phyloP scores from a whole-genome alignment of 1,284 basidiomycete genomes.

The Grifola frondosa region DNA sequence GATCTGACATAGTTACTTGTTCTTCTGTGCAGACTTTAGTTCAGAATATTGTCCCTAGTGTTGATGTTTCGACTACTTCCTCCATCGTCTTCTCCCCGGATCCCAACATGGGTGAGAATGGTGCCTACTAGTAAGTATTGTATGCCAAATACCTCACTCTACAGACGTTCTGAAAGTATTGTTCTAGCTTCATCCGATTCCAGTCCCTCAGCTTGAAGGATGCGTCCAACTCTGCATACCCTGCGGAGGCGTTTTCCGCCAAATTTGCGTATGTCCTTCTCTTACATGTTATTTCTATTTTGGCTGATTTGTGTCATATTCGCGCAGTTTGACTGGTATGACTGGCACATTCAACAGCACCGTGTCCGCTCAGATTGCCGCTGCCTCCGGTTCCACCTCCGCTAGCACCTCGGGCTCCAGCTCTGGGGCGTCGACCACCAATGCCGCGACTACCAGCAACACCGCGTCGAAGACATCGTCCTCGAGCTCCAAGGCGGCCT shows the following conservation, averaged over 20 bases:
- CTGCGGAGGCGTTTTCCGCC: constrained; percentile 77
- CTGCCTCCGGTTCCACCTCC: constrained; percentile 16
- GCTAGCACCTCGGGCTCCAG: constrained; percentile 12
- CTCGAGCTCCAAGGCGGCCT: constrained; percentile 15
- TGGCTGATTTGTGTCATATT: background rate
- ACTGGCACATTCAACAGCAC: constrained; percentile 58
- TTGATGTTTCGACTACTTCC: constrained; percentile 60
- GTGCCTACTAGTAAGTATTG: constrained; percentile 54
- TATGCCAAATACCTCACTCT: too few relatives aligned
- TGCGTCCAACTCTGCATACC: constrained; percentile 48
- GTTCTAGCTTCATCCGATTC: constrained; percentile 69
- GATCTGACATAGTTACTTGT: background rate
- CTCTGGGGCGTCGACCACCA: constrained; percentile 12
- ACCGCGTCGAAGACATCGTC: constrained; percentile 16
- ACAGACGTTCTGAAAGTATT: background rate
- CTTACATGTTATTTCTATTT: background rate
- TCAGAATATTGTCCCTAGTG: constrained; percentile 54
- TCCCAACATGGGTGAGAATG: constrained; percentile 59
- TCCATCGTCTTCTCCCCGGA: constrained; percentile 61
- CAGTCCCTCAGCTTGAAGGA: constrained; percentile 58
- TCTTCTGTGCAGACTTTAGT: constrained; percentile 53
- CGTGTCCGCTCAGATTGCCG: constrained; percentile 55
- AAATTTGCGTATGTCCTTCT: constrained; percentile 59
- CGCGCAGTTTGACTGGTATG: constrained; percentile 58
- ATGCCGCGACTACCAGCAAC: constrained; percentile 23